Conservation (phyloP, 164 flowering plant genomes). For the Aristolochia californica region DNA sequence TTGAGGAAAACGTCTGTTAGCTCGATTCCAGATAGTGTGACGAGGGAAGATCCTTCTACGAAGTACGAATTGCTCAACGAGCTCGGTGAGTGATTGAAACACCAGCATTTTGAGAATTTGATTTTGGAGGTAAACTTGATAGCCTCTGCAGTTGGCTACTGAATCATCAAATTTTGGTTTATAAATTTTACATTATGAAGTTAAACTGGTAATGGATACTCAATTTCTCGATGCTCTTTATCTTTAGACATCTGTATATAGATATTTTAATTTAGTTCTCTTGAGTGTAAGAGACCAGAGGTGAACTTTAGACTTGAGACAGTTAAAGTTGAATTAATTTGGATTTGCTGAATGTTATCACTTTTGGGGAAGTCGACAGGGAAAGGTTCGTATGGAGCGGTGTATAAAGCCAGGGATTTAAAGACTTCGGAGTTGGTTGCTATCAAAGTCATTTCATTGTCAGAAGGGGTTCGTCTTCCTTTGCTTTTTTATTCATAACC, state of each 20-base stretch:
- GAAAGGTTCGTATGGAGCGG: conserved; percentile 97
- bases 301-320: no score
- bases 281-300: no score
- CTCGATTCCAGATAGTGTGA: conserved; percentile 78
- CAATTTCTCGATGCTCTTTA: no score
- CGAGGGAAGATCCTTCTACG: conserved; percentile 75
- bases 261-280: no score
- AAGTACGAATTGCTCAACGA: conserved; percentile 88
- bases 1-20: conserved; percentile 58
- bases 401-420: conserved; percentile 89
- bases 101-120: neutral
- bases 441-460: conserved; percentile 86
- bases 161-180: neutral
- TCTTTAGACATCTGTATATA: no score
- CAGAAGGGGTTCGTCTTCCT: conserved; percentile 67
- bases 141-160: neutral
- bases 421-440: conserved; percentile 95
- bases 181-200: no score
- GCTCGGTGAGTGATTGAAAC: conserved; percentile 45
- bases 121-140: neutral
- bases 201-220: no score
- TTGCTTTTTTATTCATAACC: neutral
- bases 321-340: neutral
- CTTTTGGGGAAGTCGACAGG: conserved; percentile 38
- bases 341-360: conserved; percentile 4